Evolutionary conservation across 441 rosid species (phyloP).

Genomic region (Brassica hybrid): DNA sequence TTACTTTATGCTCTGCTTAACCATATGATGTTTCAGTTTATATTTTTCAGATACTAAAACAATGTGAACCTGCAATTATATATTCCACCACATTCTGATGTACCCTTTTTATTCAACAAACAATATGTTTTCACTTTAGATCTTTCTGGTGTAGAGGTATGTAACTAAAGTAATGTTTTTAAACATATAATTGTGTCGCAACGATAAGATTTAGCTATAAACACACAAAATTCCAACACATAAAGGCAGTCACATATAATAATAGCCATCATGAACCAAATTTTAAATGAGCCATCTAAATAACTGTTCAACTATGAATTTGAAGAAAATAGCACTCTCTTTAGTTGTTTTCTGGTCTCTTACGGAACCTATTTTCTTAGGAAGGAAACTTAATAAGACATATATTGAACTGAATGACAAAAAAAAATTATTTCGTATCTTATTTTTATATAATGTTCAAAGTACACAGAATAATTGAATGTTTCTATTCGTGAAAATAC

Average conservation of each 20-base stretch:
- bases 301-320: neutral
- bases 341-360: conserved; percentile 11
- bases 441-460: neutral
- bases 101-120: neutral
- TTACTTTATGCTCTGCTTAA: neutral
- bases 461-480: neutral
- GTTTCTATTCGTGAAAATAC: neutral
- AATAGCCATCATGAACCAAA: neutral
- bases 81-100: neutral
- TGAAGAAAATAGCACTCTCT: conserved; percentile 16
- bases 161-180: neutral
- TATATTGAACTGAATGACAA: neutral
- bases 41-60: neutral
- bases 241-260: conserved; percentile 17
- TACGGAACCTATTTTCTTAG: conserved; percentile 25
- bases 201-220: conserved; percentile 27
- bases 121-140: conserved; percentile 7
- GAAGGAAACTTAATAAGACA: neutral
- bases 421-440: neutral
- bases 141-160: conserved; percentile 20
- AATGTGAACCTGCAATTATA: neutral
- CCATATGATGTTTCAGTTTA: neutral
- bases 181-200: conserved; percentile 20
- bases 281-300: neutral
- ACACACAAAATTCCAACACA: conserved; percentile 8